phyloP scores from a whole-genome alignment of 1,284 basidiomycete genomes.

The Austroboletus niveus region DNA sequence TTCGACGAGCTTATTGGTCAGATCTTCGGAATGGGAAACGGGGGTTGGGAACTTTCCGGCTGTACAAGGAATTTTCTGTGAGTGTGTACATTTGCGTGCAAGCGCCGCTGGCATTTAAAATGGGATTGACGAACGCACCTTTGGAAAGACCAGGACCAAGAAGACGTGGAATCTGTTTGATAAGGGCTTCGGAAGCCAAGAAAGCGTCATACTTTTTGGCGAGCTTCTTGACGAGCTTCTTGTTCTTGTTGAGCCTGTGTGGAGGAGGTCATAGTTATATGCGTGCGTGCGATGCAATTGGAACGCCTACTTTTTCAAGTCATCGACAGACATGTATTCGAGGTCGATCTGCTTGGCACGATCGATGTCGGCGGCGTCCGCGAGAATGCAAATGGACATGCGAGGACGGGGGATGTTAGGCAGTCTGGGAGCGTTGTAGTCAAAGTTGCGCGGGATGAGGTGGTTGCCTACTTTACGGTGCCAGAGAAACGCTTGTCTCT shows the following conservation, averaged over 20 bases:
- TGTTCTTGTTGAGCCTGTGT: constrained; percentile 95
- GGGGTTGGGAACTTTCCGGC: constrained; percentile 99
- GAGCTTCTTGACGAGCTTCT: constrained; percentile 99
- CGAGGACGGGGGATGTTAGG: constrained; percentile 96
- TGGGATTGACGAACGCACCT: constrained; percentile 46
- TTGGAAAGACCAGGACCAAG: constrained; percentile 99
- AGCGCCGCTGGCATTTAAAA: background rate
- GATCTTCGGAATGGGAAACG: constrained; percentile 91
- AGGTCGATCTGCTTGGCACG: constrained; percentile 96
- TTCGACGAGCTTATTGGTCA: constrained; percentile 90
- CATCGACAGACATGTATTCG: constrained; percentile 99
- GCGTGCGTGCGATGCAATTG: background rate
- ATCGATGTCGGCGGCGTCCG: constrained; percentile 98
- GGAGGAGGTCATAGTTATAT: background rate
- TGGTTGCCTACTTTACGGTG: constrained; percentile 76
- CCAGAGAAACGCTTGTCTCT: constrained; percentile 97
- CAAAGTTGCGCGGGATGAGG: background rate
- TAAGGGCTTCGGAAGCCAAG: constrained; percentile 95
- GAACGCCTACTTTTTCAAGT: constrained; percentile 90
- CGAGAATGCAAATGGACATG: constrained; percentile 99
- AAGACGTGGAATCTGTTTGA: constrained; percentile 99
- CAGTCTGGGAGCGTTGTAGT: constrained; percentile 51
- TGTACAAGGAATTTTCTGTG: constrained; percentile 27
- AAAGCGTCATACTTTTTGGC: constrained; percentile 99
- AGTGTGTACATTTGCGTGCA: constrained; percentile 1